These are phyloP conservation scores for Boletus rubescentipes DNA, from an alignment of 768 basidiomycete genomes.

Conservation along the genomic window DNA sequence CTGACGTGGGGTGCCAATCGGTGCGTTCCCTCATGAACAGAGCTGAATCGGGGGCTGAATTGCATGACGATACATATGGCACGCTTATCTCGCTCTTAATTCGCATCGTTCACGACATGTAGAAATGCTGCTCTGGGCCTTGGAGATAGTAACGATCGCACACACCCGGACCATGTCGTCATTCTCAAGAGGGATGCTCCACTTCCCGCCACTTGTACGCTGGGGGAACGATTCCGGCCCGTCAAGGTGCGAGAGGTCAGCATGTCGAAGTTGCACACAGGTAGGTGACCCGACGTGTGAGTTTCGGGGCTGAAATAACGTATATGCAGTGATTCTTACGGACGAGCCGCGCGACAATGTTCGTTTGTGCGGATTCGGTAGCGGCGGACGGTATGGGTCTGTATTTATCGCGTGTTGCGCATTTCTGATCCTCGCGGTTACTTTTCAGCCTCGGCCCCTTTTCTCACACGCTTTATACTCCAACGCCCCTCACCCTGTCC, in stretches of 20 bases:
- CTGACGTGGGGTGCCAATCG: constrained; percentile 88
- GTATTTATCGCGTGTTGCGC: background rate
- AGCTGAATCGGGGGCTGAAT: background rate
- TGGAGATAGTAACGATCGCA: constrained; percentile 75
- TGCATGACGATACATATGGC: background rate
- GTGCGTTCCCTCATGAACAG: constrained; percentile 32
- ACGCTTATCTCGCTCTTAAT: background rate
- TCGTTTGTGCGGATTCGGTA: constrained; percentile 86
- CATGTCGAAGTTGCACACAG: constrained; percentile 93
- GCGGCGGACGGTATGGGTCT: constrained; percentile 70
- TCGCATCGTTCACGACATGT: background rate
- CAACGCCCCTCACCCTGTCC: constrained; percentile 60
- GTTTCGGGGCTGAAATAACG: background rate
- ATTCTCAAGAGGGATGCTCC: constrained; percentile 33
- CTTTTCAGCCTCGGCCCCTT: constrained; percentile 62
- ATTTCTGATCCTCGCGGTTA: background rate
- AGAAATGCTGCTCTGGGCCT: constrained; percentile 90
- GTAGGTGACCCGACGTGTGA: constrained; percentile 31
- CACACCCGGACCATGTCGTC: constrained; percentile 73
- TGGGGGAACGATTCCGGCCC: constrained; percentile 57
- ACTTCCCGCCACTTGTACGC: constrained; percentile 13
- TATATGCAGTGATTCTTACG: constrained; percentile 55
- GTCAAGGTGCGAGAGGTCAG: constrained; percentile 61
- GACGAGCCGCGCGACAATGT: constrained; percentile 72
- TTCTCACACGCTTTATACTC: constrained; percentile 75